Percentiles rank a stretch among this genome's conserved stretches.
Conservation (phyloP, 441 rosid species). For the Aquilaria agallochum region DNA sequence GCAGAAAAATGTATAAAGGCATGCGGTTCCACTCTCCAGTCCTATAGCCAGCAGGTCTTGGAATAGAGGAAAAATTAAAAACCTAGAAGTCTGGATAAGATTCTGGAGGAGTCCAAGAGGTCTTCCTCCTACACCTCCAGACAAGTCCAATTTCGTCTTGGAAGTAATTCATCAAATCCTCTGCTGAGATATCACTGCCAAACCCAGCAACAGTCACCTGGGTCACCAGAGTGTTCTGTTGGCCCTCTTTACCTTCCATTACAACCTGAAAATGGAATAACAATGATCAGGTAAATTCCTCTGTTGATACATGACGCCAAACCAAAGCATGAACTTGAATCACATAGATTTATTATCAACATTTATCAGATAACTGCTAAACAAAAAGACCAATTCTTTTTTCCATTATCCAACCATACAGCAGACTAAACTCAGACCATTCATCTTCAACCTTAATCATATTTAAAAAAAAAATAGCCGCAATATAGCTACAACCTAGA, state of each 20-base stretch:
- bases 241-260: conserved; percentile 40
- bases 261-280: conserved; percentile 5
- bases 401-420: no score
- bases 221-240: conserved; percentile 51
- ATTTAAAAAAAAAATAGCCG: no score
- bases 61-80: conserved; percentile 17
- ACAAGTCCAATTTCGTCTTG: conserved; percentile 49
- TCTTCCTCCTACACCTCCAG: conserved; percentile 76
- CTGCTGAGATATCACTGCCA: conserved; percentile 37
- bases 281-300: no score
- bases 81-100: conserved; percentile 61
- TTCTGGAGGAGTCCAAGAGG: conserved; percentile 80
- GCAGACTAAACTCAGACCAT: no score
- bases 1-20: conserved; percentile 84
- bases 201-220: conserved; percentile 83
- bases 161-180: conserved; percentile 47
- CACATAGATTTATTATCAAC: no score
- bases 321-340: no score
- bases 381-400: no score
- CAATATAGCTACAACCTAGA: no score
- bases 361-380: no score
- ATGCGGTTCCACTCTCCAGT: conserved; percentile 56
- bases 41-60: conserved; percentile 29
- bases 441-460: no score
- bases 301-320: no score